Conservation (phyloP, 2,329 filamentous ascomycete species). For the Alternaria rosae region DNA sequence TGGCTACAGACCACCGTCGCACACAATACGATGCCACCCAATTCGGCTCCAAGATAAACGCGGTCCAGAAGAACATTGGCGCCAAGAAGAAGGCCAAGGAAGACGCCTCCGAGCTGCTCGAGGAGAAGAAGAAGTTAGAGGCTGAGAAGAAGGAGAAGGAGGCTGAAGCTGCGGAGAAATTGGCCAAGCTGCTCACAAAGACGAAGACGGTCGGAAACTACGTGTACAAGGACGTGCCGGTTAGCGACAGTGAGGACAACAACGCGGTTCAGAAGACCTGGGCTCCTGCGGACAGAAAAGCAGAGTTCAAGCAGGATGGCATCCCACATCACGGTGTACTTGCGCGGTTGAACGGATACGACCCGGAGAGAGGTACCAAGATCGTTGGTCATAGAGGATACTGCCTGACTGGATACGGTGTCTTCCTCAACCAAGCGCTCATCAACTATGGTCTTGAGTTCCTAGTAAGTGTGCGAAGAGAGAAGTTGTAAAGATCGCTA, state of each 20-base stretch:
- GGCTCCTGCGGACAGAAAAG: constrained; percentile 76
- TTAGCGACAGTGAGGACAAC: constrained; percentile 87
- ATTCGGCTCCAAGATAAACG: constrained; percentile 85
- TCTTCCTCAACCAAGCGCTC: constrained; percentile 90
- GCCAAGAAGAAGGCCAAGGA: constrained; percentile 92
- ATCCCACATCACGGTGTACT: constrained; percentile 97
- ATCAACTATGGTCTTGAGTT: constrained; percentile 78
- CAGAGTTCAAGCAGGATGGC: constrained; percentile 79
- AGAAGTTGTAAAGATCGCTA: background rate
- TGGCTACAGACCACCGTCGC: constrained; percentile 70
- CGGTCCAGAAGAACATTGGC: constrained; percentile 87
- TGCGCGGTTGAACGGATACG: constrained; percentile 85
- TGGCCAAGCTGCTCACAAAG: constrained; percentile 75
- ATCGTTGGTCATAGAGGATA: constrained; percentile 94
- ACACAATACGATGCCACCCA: constrained; percentile 82
- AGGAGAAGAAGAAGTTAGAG: constrained; percentile 78
- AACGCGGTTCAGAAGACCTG: constrained; percentile 80
- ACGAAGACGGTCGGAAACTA: constrained; percentile 87
- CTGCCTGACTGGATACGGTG: constrained; percentile 87
- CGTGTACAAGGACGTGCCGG: constrained; percentile 86
- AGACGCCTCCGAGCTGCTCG: constrained; percentile 79
- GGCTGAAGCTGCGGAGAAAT: constrained; percentile 77
- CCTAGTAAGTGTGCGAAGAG: background rate
- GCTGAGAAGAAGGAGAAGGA: constrained; percentile 83
- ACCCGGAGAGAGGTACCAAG: constrained; percentile 80